A percentile compares a stretch with the other conserved stretches of the same genome.
Evolutionary conservation across 306 rosid genomes (phyloP).

Genomic region (Cucurbita argyrosperma): DNA sequence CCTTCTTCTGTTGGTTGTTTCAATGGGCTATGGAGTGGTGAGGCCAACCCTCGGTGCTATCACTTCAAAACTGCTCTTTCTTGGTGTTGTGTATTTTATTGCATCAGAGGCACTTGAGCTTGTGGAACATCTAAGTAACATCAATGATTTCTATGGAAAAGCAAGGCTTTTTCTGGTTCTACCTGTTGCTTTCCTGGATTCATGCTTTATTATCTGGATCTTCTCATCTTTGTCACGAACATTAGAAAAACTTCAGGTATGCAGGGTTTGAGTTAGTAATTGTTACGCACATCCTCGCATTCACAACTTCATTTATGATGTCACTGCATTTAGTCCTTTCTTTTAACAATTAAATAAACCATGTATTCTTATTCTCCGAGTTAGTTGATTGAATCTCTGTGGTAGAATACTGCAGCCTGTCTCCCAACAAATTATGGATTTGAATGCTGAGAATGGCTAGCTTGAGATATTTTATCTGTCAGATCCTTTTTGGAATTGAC

Average conservation of each 20-base stretch:
- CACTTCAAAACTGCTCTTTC: constrained; percentile 40
- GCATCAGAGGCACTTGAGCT: constrained; percentile 83
- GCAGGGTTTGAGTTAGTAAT: neutral
- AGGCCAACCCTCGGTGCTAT: constrained; percentile 73
- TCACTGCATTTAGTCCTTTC: neutral
- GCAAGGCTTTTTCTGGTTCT: constrained; percentile 58
- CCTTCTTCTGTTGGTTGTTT: constrained; percentile 73
- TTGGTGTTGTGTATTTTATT: constrained; percentile 51
- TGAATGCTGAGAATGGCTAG: neutral
- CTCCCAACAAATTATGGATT: neutral
- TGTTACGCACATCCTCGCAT: neutral
- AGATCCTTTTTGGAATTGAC: neutral
- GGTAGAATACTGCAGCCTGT: neutral
- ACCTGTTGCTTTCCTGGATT: constrained; percentile 77
- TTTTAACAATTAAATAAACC: neutral
- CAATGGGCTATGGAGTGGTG: constrained; percentile 82
- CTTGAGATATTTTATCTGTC: neutral
- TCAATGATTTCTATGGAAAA: constrained; percentile 77
- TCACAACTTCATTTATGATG: neutral
- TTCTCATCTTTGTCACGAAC: constrained; percentile 80
- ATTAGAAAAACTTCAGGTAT: constrained; percentile 84
- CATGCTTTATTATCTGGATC: constrained; percentile 78
- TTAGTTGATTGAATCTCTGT: neutral
- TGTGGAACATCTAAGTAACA: constrained; percentile 75
- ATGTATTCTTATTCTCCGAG: neutral